Evolutionary conservation across 306 rosid genomes (phyloP).

Genomic region (Begonia fuchsioides): DNA sequence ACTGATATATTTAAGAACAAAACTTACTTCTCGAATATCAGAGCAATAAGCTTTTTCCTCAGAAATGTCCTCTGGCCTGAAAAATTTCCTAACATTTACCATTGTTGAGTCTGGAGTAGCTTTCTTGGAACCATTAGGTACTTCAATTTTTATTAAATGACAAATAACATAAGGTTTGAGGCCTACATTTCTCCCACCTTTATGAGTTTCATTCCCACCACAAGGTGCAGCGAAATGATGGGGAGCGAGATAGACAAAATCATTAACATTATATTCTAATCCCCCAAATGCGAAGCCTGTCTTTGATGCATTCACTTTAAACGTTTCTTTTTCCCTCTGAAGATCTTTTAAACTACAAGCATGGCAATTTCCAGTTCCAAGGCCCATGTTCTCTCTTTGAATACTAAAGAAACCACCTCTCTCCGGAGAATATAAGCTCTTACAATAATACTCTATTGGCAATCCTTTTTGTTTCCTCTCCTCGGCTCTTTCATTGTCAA

Average conservation of each 20-base stretch:
- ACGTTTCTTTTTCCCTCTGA: constrained; percentile 36
- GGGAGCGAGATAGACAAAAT: constrained; percentile 55
- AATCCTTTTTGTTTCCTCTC: constrained; percentile 72
- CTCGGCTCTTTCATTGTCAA: constrained; percentile 61
- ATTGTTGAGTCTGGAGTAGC: constrained; percentile 30
- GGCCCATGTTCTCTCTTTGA: constrained; percentile 47
- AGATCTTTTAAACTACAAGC: constrained; percentile 48
- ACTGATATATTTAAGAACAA: not conserved
- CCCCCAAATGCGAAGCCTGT: constrained; percentile 44
- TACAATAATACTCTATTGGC: constrained; percentile 63
- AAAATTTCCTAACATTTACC: constrained; percentile 72
- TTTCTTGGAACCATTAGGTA: constrained; percentile 31
- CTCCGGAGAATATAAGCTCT: constrained; percentile 77
- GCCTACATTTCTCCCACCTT: constrained; percentile 83
- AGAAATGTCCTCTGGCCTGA: constrained; percentile 84
- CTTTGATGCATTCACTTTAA: constrained; percentile 39
- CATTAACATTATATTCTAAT: constrained; percentile 42
- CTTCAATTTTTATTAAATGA: constrained; percentile 52
- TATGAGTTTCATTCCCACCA: constrained; percentile 36
- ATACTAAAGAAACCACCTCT: constrained; percentile 71
- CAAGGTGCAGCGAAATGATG: constrained; percentile 35
- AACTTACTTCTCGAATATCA: constrained; percentile 37
- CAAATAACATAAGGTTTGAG: constrained; percentile 69
- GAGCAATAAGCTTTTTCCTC: constrained; percentile 45
- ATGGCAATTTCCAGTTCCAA: constrained; percentile 61